Evolutionary conservation across 75 land plant genomes (phyloP).

Genomic region (Selaginella moellendorffii): DNA sequence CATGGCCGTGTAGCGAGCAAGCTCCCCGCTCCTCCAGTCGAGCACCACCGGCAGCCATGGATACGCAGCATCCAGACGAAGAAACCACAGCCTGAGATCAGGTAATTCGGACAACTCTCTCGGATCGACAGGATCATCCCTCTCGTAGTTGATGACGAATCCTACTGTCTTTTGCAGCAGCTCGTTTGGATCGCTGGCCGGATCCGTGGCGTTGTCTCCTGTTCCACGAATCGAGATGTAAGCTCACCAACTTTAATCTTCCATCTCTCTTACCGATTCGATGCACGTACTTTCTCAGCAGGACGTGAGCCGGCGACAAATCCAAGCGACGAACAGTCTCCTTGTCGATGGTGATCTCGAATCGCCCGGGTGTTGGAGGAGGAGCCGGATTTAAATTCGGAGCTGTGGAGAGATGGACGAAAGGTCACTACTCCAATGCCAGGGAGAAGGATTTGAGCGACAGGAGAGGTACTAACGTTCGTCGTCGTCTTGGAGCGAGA

Average conservation of each 20-base stretch:
- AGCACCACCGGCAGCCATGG: conserved; percentile 78
- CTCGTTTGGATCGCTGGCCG: conserved; percentile 31
- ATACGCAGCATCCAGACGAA: conserved; percentile 62
- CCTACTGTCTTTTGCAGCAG: conserved; percentile 62
- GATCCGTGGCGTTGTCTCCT: conserved; percentile 24
- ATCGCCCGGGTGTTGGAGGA: conserved; percentile 62
- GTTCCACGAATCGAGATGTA: no score
- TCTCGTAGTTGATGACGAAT: conserved; percentile 56
- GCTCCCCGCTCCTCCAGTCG: conserved; percentile 90
- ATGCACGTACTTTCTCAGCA: conserved; percentile 27
- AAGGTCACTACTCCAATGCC: no score
- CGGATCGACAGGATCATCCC: conserved; percentile 55
- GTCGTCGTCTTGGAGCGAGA: no score
- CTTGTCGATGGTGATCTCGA: conserved; percentile 52
- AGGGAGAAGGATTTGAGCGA: no score
- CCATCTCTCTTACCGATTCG: conserved; percentile 20
- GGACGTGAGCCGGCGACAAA: conserved; percentile 43
- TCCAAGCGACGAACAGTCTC: conserved; percentile 43
- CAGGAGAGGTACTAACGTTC: no score
- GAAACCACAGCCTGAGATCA: conserved; percentile 85
- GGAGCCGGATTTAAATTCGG: conserved; percentile 37
- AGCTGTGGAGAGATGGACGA: no score
- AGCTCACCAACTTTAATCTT: not conserved
- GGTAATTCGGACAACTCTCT: conserved; percentile 75
- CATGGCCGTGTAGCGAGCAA: conserved; percentile 90